Conservation (phyloP, 805 yeast species). For the Candida ascalaphidarum region DNA sequence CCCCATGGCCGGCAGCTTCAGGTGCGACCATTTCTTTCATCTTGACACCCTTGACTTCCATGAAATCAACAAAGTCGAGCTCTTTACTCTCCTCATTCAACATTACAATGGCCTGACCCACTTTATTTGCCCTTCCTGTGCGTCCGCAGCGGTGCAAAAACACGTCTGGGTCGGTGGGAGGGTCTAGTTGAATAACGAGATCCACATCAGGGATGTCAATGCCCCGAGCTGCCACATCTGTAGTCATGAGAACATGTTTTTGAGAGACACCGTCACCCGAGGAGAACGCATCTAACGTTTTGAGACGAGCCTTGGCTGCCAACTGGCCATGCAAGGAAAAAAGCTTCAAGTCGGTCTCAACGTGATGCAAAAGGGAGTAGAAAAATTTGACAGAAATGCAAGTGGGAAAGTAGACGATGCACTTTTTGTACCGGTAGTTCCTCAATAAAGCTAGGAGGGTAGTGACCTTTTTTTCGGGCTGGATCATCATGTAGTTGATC, state of each 20-base stretch:
- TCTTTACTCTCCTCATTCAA: constrained; percentile 67
- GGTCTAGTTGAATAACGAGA: constrained; percentile 86
- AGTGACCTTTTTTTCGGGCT: constrained; percentile 56
- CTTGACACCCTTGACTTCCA: constrained; percentile 58
- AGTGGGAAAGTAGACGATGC: constrained; percentile 89
- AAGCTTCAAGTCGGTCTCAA: constrained; percentile 34
- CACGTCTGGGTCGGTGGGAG: constrained; percentile 88
- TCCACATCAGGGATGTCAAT: constrained; percentile 94
- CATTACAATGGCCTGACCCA: constrained; percentile 73
- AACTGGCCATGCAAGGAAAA: constrained; percentile 88
- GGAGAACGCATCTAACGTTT: constrained; percentile 57
- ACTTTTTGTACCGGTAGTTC: constrained; percentile 57
- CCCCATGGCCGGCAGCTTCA: constrained; percentile 15
- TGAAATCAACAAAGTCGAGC: constrained; percentile 70
- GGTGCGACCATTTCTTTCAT: constrained; percentile 33
- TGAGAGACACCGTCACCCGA: constrained; percentile 28
- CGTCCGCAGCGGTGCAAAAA: constrained; percentile 93
- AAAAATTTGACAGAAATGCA: constrained; percentile 78
- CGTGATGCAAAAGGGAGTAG: constrained; percentile 42
- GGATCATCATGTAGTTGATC: constrained; percentile 50
- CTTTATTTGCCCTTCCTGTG: constrained; percentile 85
- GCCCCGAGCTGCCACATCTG: constrained; percentile 99
- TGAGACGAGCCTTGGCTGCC: constrained; percentile 68
- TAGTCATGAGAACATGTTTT: constrained; percentile 69
- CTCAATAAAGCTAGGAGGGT: constrained; percentile 44